Base-by-base conservation (phyloP, 2,329 filamentous ascomycete genomes). In the Periglandula ipomoeae region DNA sequence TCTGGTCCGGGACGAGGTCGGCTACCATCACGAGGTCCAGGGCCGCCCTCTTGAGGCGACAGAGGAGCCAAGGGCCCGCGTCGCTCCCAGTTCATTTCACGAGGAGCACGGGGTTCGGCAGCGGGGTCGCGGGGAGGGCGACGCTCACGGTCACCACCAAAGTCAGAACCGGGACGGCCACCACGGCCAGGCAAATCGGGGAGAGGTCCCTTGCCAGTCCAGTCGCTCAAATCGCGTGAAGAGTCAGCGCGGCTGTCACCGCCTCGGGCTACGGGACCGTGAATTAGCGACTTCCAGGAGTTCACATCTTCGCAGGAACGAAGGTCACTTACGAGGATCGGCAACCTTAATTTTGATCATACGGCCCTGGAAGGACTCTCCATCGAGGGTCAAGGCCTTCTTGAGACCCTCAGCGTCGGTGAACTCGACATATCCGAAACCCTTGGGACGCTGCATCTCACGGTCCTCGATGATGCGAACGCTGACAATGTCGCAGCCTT, bases 351-450 rank as follows among this genome's bases (percentile, higher is more conserved):
- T 85, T 65, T 89, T 84, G 66, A 98, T 89, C 63, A 84, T 86
- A 58, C 93, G 85, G 58, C 89, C 89, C 66, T 94, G 85, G 67
- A 97, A 90, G 51, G 81, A 82, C 52, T 81, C 76, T 59, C 89
- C 87, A 61, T 90, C 90, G 54, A 93, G 78, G 51, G 82, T 81
- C 55, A 98, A 78, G 49, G 93, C 93, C 70, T 89, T 85, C 75
- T 95, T 94, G 61, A 98, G 74, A 51, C 91, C 91, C 44, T 97
- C 91, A 40, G 93, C 72, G 46, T 82, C 84, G 56, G 77, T 82
- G 62, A 98, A 98, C 68, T 98, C 93, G 56, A 95, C 91, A 66
- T 98, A 98, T 53, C 91, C 93, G 61, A 98, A 98, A 44, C 93
- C 93, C 75, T 98, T 98, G 56, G 93, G 93, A 63, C 90, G 89